Conservation (phyloP, 345 rosid species). For the Eucalyptus marginata region DNA sequence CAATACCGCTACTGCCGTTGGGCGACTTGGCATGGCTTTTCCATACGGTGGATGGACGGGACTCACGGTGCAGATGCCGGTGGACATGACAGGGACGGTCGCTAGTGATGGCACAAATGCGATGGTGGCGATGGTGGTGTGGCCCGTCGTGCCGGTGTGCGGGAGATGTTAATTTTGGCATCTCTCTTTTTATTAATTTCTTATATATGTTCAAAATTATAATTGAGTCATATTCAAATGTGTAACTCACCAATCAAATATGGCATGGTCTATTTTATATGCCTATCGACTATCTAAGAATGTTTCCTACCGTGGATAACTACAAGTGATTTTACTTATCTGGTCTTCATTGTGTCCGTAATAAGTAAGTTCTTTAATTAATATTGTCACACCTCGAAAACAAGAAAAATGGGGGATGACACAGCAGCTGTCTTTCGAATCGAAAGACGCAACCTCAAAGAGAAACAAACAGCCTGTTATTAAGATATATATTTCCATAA, state of each 20-base stretch:
- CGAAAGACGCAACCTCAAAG: too few relatives aligned
- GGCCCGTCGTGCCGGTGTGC: background rate
- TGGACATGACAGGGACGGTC: background rate
- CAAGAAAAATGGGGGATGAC: too few relatives aligned
- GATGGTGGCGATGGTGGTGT: background rate
- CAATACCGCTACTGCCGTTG: background rate
- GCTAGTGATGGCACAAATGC: background rate
- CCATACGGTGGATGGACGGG: background rate
- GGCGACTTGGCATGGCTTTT: background rate
- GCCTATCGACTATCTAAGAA: background rate
- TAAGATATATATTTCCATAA: too few relatives aligned
- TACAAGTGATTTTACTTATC: background rate
- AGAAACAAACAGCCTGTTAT: too few relatives aligned
- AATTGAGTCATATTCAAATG: background rate
- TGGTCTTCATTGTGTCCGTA: background rate
- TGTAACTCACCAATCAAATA: background rate
- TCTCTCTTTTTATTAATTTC: background rate
- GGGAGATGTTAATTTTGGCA: background rate
- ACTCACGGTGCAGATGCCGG: background rate
- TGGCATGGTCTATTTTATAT: background rate
- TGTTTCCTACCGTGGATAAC: background rate
- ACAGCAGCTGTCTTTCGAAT: accelerated
- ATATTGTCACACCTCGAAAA: too few relatives aligned
- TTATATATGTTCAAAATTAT: too few relatives aligned
- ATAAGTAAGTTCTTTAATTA: too few relatives aligned